Base-by-base conservation (phyloP, 768 basidiomycete genomes). In the Boletus patriciae region DNA sequence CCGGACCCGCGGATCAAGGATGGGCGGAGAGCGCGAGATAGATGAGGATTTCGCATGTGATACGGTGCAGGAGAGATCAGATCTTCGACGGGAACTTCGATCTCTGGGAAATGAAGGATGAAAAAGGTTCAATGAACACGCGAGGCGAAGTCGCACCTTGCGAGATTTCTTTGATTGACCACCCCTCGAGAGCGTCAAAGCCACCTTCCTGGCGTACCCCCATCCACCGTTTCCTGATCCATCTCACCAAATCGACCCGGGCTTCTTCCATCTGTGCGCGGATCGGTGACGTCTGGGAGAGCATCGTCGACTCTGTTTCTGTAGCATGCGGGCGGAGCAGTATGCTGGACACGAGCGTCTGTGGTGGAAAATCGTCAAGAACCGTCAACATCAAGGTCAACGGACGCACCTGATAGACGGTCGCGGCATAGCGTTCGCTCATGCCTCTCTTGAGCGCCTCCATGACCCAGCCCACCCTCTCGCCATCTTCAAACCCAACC, bases 131-230 rank as follows among this genome's bases (percentile, higher is more conserved):
- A 25, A 33, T 49, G 37, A 49, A 34, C 46, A 49, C 34, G 29
- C 7, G 18, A 15, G 50, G 43, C 27, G 29, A 25, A 33, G 42
- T 23, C 63, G 15, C 36, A 72, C 70, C 72, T 60, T 70, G 72
- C 4, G 72, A 70, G 40, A 98, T 92, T 66, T 98, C 96, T 68
- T 92, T 88, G 52, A 95, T 69, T 0, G 89, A 85, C 92, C 93
- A 97, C 5, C 80, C 80, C 47, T 96, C 92, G n/a, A 98, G 77
- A 5, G 73, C 67, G 49, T 88, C 86, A 63, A 98, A 96, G 0
- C 90, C 92, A n/a, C 84, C 83, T 49, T 85, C 84, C 47, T 87
- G 83, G 13, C 87, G 80, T 29, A 94, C 82, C 13, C 77, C 79
- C 43, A 87, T 66, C 93, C 92, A 97, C 6, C 90, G 82, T 56